Evolutionary conservation across 768 basidiomycete genomes (phyloP).

Genomic region (Pleurotus citrinopileatus): DNA sequence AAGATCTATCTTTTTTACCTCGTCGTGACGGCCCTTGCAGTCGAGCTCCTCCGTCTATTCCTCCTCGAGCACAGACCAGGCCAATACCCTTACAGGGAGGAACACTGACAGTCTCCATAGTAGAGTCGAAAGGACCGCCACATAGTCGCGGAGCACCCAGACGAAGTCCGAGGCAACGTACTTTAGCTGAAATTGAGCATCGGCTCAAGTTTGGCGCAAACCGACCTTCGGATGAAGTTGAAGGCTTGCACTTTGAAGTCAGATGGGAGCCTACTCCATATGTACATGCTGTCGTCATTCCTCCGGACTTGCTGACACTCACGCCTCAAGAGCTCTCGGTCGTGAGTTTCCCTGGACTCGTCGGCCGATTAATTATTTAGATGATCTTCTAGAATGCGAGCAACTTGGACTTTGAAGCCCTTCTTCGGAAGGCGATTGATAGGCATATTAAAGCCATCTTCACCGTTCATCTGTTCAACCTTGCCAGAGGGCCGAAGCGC

Average conservation of each 20-base stretch:
- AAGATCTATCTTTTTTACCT: not conserved
- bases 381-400: conserved; percentile 51
- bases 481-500: conserved; percentile 47
- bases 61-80: conserved; percentile 24
- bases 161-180: conserved; percentile 51
- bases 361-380: not conserved
- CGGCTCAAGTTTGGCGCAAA: conserved; percentile 53
- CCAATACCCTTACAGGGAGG: conserved; percentile 62
- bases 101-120: conserved; percentile 68
- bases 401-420: conserved; percentile 70
- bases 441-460: conserved; percentile 67
- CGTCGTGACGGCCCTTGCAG: conserved; percentile 17
- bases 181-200: conserved; percentile 61
- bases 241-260: conserved; percentile 65
- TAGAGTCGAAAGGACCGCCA: conserved; percentile 42
- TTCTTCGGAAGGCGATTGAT: conserved; percentile 61
- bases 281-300: conserved; percentile 59
- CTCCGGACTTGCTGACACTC: conserved; percentile 43
- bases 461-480: conserved; percentile 48
- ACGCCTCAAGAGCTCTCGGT: conserved; percentile 43
- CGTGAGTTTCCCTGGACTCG: conserved; percentile 39
- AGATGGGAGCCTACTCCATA: conserved; percentile 74
- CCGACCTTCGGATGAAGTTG: conserved; percentile 71
- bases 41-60: conserved; percentile 32
- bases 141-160: conserved; percentile 41